Evolutionary conservation across 805 yeast genomes (phyloP).

Genomic region (Wickerhamiella hasegawae): DNA sequence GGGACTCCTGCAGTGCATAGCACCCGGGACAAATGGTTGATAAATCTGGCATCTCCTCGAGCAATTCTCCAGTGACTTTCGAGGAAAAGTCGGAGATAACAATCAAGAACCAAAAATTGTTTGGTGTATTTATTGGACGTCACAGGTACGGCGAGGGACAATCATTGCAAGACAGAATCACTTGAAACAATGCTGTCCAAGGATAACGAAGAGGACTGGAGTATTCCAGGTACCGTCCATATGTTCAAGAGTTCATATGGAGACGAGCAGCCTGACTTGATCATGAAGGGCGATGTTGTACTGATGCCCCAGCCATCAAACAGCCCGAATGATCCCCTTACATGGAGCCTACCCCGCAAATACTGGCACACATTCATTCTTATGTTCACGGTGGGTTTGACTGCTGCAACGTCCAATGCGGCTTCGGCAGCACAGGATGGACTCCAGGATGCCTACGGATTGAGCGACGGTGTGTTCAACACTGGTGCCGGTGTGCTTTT

Average conservation of each 20-base stretch:
- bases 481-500: constrained; percentile 71
- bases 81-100: no score
- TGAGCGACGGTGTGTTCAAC: constrained; percentile 54
- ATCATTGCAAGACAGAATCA: no score
- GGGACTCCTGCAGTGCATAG: no score
- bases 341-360: constrained; percentile 40
- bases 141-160: no score
- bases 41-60: no score
- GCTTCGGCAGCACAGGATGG: constrained; percentile 61
- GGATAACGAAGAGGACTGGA: constrained; percentile 1
- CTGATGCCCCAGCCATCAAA: constrained; percentile 51
- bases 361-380: constrained; percentile 26
- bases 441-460: constrained; percentile 40
- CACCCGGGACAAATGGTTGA: no score
- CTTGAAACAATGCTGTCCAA: no score
- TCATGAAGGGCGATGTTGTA: constrained; percentile 27
- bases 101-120: no score
- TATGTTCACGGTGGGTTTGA: constrained; percentile 28
- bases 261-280: constrained; percentile 11
- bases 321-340: constrained; percentile 56
- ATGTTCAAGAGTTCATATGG: constrained; percentile 24
- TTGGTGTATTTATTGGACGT: no score
- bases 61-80: no score
- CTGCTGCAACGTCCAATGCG: constrained; percentile 45
- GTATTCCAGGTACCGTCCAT: constrained; percentile 16